A percentile compares a stretch with the other conserved stretches of the same genome.
Conservation (phyloP, 257 asterid species). For the Pogostemon cablin region DNA sequence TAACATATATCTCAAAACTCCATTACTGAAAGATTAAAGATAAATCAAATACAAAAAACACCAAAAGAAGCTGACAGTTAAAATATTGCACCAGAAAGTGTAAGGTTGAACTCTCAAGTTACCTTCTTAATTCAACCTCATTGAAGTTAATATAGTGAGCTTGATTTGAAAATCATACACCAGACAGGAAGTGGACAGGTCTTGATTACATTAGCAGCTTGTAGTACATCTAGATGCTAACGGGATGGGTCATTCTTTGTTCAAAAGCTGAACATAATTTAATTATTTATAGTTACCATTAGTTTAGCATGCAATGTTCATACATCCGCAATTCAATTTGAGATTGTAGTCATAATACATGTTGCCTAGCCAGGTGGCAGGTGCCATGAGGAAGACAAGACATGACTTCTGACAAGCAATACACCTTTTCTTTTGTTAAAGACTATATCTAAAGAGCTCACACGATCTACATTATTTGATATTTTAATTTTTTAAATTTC, state of each 20-base stretch:
- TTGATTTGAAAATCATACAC: background rate
- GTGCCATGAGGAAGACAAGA: background rate
- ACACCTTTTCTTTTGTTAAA: background rate
- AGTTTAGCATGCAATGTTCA: background rate
- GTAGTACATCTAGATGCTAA: background rate
- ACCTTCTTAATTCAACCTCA: conserved; percentile 4
- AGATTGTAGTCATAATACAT: background rate
- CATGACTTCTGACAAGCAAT: background rate
- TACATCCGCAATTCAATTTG: background rate
- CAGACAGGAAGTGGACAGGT: background rate
- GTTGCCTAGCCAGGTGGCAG: background rate
- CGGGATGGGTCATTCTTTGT: background rate
- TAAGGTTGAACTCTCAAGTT: background rate
- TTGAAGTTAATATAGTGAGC: background rate
- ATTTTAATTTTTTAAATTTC: too few species aligned
- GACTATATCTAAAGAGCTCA: background rate
- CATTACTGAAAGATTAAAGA: background rate
- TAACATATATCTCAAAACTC: background rate
- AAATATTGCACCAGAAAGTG: background rate
- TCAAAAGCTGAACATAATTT: background rate
- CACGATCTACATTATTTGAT: background rate
- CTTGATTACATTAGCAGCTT: conserved; percentile 1
- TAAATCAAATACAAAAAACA: background rate
- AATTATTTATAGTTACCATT: background rate
- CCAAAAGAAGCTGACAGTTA: background rate